Evolutionary conservation across 768 basidiomycete species (phyloP), one percentile per base, ranked within the genome.

Genomic region (Naematelia aurantialba): DNA sequence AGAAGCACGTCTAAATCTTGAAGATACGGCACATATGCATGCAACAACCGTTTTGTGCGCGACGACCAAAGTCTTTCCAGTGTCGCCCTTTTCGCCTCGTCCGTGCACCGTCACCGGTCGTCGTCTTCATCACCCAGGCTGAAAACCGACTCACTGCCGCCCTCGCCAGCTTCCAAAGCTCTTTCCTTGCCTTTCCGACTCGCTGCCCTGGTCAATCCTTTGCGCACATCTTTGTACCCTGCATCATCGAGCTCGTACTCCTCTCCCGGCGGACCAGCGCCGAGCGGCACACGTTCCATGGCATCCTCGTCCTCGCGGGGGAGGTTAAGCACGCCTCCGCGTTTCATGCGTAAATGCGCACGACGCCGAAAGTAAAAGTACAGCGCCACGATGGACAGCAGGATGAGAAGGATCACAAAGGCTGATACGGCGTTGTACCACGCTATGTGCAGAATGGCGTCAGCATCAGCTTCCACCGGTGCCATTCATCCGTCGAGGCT

Each of bases 341-440:
- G 24, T n/a, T 52, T 30, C 34, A 65, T 50, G 22, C 73, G 42
- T 22, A 63, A 39, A 17, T 67, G 64, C 34, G 79, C 78, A 44
- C 86, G 81, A 17, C 82, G 68, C 42, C 89, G 85, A 78, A 84
- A 89, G 85, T 88, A 97, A 56, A 94, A 80, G 77, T 88, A 90
- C 10, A 83, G 76, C 0, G 85, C 89, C 53, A 92, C 83, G 14
- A 81, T 81, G 19, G 84, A 69, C 31, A 84, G 80, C 58, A 93
- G 82, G 55, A 96, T 77, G 2, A 93, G 71, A 42, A 97, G 81
- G 22, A 94, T 85, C n/a, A 92, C 79, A 2, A 87, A 85, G 1
- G 87, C 89, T 0, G 91, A 91, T 11, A 89, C 91, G 30, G 90
- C 88, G 60, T 94, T 94, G 75, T 93, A 96, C 75, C 92, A 93